Base-by-base conservation (phyloP, 805 yeast species). In the Candida alai region DNA sequence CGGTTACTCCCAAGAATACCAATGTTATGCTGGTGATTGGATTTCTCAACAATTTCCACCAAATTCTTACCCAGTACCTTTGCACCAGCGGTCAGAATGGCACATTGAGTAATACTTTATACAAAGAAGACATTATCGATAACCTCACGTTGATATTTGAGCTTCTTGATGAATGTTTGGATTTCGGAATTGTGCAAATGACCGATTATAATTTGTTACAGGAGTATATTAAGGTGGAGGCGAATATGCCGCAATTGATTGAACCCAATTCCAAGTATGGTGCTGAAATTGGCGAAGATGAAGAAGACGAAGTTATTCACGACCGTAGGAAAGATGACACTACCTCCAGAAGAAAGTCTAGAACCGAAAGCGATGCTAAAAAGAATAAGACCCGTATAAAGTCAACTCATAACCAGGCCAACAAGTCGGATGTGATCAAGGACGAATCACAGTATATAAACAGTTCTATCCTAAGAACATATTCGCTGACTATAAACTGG, bases 101-200 rank as follows among this genome's bases (percentile, higher is more conserved):
- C n/a, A n/a, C n/a, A n/a, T n/a, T n/a, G n/a, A 16, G 24, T 13
- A 17, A 68, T 18, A 58, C 59, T 14, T 55, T 83, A 25, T 75
- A 74, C 46, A 70, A 70, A 35, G 88, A 81, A 35, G 48, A 76
- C 12, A 73, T 86, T 2, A 60, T 74, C 15, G 95, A 87, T 55
- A 90, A 87, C 56, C 73, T 76, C 43, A 77, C 80, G 21, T 64
- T 87, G 31, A 73, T 87, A 6, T 82, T 81, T 56, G 96, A 88
- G 53, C 60, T 87, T n/a, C 58, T 87, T 28, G 96, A 87, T 52
- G 96, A 87, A 51, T 83, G 87, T 69, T 73, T 85, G 76, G 96
- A 88, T 56, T 83, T 74, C 56, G 96, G 96, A 6, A 60, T 83
- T n/a, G 78, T 87, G 1, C 96, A 88, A 58, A 66, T 83, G 34